Conservation (phyloP, 2,329 filamentous ascomycete genomes). For the Sporothrix brasiliensis region DNA sequence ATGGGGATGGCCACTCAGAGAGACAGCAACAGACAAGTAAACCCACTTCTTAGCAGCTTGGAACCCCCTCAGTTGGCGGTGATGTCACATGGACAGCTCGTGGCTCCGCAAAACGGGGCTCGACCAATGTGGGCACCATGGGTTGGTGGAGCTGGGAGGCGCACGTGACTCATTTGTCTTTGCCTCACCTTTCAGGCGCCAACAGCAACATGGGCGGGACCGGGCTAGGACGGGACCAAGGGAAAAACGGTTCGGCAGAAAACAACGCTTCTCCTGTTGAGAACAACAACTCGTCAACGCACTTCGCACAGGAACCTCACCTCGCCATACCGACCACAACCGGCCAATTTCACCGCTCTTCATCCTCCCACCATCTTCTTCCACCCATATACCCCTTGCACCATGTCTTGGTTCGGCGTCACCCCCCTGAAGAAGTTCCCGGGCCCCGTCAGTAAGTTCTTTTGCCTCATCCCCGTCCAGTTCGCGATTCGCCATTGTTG, state of each 20-base stretch:
- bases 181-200: constrained; percentile 30
- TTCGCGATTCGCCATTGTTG: background rate
- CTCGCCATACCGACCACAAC: constrained; percentile 15
- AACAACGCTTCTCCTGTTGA: constrained; percentile 28
- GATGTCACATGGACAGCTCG: constrained; percentile 33
- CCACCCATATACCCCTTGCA: constrained; percentile 46
- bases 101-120: constrained; percentile 18
- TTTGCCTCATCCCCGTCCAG: constrained; percentile 37
- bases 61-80: constrained; percentile 18
- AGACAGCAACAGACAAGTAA: background rate
- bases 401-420: constrained; percentile 73
- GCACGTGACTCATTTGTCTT: background rate
- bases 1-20: constrained; percentile 3
- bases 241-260: constrained; percentile 29
- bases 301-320: background rate
- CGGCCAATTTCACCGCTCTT: constrained; percentile 37
- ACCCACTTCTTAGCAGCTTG: constrained; percentile 12
- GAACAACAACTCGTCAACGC: constrained; percentile 23
- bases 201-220: background rate
- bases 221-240: constrained; percentile 32
- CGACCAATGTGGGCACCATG: background rate
- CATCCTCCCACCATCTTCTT: constrained; percentile 36
- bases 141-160: too few relatives aligned
- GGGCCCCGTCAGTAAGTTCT: constrained; percentile 72
- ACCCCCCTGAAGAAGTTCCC: constrained; percentile 76